phyloP scores from a whole-genome alignment of 2,329 filamentous ascomycete genomes.

The Tolypocladium pustulatum region DNA sequence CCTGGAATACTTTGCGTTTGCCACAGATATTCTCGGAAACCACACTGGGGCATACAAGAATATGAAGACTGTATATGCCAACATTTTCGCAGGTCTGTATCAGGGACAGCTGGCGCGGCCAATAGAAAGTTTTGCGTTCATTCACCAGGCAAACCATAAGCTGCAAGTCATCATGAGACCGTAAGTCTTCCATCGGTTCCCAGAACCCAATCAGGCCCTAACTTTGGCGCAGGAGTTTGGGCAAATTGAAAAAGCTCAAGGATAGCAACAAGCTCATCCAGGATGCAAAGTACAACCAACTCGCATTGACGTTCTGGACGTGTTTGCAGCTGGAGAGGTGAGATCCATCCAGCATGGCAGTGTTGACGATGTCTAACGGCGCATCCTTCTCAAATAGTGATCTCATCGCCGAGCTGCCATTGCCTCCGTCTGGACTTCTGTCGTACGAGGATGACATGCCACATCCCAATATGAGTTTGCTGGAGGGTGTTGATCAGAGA shows the following conservation, averaged over 20 bases:
- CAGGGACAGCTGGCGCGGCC: slow-evolving; percentile 80
- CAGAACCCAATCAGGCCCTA: not conserved
- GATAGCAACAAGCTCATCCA: slow-evolving; percentile 25
- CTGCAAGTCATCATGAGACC: slow-evolving; percentile 67
- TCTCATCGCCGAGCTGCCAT: slow-evolving; percentile 74
- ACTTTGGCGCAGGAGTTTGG: slow-evolving; percentile 30
- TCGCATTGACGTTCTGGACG: slow-evolving; percentile 80
- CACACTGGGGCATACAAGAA: slow-evolving; percentile 70
- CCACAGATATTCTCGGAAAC: slow-evolving; percentile 76
- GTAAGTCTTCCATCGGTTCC: slow-evolving; percentile 34
- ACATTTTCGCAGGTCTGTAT: slow-evolving; percentile 78
- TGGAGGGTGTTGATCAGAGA: slow-evolving; percentile 30
- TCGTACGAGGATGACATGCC: slow-evolving; percentile 54
- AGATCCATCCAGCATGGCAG: slow-evolving; percentile 4
- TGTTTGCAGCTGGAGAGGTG: slow-evolving; percentile 86
- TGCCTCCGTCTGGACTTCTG: slow-evolving; percentile 51
- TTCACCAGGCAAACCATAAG: slow-evolving; percentile 44
- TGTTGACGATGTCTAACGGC: not conserved
- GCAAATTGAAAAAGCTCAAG: slow-evolving; percentile 34
- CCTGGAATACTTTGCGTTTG: slow-evolving; percentile 79
- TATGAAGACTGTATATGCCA: slow-evolving; percentile 74
- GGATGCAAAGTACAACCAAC: slow-evolving; percentile 44
- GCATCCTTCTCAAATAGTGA: slow-evolving; percentile 44
- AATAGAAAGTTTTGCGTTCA: slow-evolving; percentile 66
- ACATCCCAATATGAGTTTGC: slow-evolving; percentile 46